Conservation (phyloP, 2,329 filamentous ascomycete species). For the Periconia macrospinosa region DNA sequence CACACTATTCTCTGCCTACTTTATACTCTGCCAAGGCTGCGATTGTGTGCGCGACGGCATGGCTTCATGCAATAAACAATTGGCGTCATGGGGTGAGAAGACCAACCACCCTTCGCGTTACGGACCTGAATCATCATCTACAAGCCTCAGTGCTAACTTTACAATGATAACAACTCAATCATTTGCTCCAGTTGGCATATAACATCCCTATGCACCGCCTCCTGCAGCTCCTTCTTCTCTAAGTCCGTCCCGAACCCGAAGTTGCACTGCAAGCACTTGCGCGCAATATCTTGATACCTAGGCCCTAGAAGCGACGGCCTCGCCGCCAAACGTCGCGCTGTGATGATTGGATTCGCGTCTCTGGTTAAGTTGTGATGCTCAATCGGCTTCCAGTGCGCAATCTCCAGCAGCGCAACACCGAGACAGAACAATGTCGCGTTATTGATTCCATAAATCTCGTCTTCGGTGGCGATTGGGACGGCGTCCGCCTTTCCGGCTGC, state of each 20-base stretch:
- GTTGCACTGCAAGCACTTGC: constrained; percentile 22
- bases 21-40: no score
- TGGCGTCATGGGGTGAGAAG: no score
- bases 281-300: constrained; percentile 18
- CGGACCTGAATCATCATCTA: no score
- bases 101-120: no score
- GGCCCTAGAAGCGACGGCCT: constrained; percentile 14
- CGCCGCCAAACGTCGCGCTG: constrained; percentile 23
- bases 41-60: no score
- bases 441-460: constrained; percentile 23
- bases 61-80: no score
- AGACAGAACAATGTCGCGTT: constrained; percentile 27
- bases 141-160: no score
- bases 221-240: constrained; percentile 20
- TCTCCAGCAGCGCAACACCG: constrained; percentile 27
- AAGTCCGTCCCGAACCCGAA: constrained; percentile 24
- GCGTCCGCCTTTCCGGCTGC: constrained; percentile 1
- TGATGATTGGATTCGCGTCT: constrained; percentile 17
- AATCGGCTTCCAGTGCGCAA: constrained; percentile 25
- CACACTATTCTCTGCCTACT: no score
- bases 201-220: constrained; percentile 27
- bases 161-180: constrained; percentile 11
- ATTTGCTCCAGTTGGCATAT: constrained; percentile 22
- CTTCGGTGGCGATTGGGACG: constrained; percentile 5
- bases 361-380: constrained; percentile 15